Evolutionary conservation across 192 early-diverging fungal genomes (phyloP).

Genomic region (Phlyctochytrium bullatum): DNA sequence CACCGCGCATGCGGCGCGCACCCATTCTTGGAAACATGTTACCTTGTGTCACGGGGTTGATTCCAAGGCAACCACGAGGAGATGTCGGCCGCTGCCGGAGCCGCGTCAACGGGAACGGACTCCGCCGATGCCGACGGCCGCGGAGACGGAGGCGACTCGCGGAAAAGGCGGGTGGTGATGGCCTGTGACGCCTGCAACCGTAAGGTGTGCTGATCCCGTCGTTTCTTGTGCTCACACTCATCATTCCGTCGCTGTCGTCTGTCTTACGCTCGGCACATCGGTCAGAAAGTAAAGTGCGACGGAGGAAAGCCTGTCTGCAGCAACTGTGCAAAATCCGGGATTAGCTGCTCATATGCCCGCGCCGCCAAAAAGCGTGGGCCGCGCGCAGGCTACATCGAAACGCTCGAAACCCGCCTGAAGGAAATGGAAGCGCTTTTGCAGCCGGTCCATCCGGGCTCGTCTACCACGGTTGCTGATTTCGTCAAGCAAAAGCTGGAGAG

Average conservation of each 20-base stretch:
- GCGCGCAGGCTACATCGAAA: slow-evolving; percentile 75
- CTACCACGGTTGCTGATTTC: not conserved
- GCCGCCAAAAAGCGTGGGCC: slow-evolving; percentile 87
- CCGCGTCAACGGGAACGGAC: no score
- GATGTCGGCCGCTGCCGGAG: no score
- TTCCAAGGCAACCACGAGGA: no score
- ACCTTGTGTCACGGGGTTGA: no score
- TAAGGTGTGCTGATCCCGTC: slow-evolving; percentile 30
- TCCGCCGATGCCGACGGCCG: slow-evolving; percentile 5
- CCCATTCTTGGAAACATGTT: no score
- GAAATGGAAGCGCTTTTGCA: slow-evolving; percentile 72
- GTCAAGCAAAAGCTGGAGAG: not conserved
- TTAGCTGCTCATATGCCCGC: slow-evolving; percentile 76
- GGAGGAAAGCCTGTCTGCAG: slow-evolving; percentile 76
- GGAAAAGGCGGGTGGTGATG: slow-evolving; percentile 64
- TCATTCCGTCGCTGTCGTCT: not conserved
- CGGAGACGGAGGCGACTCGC: slow-evolving; percentile 12
- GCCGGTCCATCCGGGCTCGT: slow-evolving; percentile 9
- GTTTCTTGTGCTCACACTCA: not conserved
- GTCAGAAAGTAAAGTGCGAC: slow-evolving; percentile 82
- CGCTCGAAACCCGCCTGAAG: slow-evolving; percentile 70
- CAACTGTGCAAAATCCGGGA: slow-evolving; percentile 69
- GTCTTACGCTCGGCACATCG: slow-evolving; percentile 34
- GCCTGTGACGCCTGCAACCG: slow-evolving; percentile 72
- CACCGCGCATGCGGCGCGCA: no score